A percentile compares a stretch with the other conserved stretches of the same genome.
phyloP scores from a whole-genome alignment of 2,329 filamentous ascomycete genomes.

The Eurotiales sp. region DNA sequence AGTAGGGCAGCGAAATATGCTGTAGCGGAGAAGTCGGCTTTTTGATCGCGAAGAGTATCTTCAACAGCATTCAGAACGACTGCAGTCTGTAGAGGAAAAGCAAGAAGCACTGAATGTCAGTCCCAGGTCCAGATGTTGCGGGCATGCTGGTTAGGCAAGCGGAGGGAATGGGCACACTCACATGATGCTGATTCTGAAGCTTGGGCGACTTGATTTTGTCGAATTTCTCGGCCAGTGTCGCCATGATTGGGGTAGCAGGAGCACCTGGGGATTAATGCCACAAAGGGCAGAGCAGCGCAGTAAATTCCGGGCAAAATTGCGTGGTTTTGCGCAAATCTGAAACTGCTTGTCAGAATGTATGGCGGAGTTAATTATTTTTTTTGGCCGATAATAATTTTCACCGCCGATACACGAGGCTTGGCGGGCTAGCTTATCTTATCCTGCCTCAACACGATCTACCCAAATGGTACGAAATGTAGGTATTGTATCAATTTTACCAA shows the following conservation, averaged over 20 bases:
- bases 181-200: conserved; percentile 91
- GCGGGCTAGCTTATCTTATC: too few relatives aligned
- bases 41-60: conserved; percentile 84
- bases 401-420: conserved; percentile 32
- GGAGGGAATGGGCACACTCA: conserved; percentile 39
- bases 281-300: conserved; percentile 19
- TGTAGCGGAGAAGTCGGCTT: conserved; percentile 76
- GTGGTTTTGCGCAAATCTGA: background rate
- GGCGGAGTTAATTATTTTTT: too few relatives aligned
- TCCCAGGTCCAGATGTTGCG: background rate
- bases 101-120: too few relatives aligned
- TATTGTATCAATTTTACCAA: too few relatives aligned
- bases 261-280: background rate
- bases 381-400: conserved; percentile 22
- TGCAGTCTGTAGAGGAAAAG: conserved; percentile 39
- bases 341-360: conserved; percentile 19
- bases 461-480: too few relatives aligned
- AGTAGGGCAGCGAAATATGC: conserved; percentile 95
- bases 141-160: background rate
- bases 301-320: background rate
- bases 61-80: conserved; percentile 89
- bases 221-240: conserved; percentile 80
- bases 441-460: too few relatives aligned
- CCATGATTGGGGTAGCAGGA: conserved; percentile 41
- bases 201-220: conserved; percentile 97